Evolutionary conservation across 148 eudicot genomes (phyloP).

Genomic region (Amaranthus palmeri): DNA sequence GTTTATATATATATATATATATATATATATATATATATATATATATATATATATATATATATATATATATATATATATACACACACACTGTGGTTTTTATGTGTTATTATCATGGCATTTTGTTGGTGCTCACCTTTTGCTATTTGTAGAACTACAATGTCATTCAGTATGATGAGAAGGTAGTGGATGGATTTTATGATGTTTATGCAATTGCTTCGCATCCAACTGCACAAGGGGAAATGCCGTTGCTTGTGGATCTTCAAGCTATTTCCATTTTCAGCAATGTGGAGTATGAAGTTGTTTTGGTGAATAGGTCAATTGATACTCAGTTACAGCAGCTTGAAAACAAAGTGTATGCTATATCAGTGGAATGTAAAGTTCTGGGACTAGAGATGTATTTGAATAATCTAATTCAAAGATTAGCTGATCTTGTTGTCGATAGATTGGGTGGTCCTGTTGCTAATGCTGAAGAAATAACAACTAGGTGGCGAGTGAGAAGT

Average conservation of each 20-base stretch:
- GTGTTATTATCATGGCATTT: conserved; percentile 4
- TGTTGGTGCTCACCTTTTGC: conserved; percentile 11
- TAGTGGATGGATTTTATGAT: conserved; percentile 88
- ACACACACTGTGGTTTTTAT: not conserved
- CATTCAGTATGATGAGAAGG: conserved; percentile 79
- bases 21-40: too few relatives aligned
- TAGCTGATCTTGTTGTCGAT: conserved; percentile 73
- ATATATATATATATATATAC: too few relatives aligned
- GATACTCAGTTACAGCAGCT: conserved; percentile 66
- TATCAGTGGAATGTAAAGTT: conserved; percentile 46
- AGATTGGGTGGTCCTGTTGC: conserved; percentile 90
- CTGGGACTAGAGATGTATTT: conserved; percentile 37
- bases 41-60: too few relatives aligned
- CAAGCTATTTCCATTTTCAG: conserved; percentile 59
- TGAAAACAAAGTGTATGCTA: conserved; percentile 61
- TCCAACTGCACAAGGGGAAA: conserved; percentile 53
- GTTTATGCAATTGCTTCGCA: conserved; percentile 54
- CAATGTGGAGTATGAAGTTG: conserved; percentile 63
- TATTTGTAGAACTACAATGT: conserved; percentile 74
- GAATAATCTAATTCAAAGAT: conserved; percentile 55
- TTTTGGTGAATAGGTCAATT: conserved; percentile 57
- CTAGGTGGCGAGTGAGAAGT: conserved; percentile 66
- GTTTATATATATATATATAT: too few relatives aligned
- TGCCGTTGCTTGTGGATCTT: conserved; percentile 73
- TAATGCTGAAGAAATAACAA: conserved; percentile 72